These are phyloP conservation scores for Tagetes erecta DNA, from an alignment of 129 eudicot species.

Conservation along the genomic window DNA sequence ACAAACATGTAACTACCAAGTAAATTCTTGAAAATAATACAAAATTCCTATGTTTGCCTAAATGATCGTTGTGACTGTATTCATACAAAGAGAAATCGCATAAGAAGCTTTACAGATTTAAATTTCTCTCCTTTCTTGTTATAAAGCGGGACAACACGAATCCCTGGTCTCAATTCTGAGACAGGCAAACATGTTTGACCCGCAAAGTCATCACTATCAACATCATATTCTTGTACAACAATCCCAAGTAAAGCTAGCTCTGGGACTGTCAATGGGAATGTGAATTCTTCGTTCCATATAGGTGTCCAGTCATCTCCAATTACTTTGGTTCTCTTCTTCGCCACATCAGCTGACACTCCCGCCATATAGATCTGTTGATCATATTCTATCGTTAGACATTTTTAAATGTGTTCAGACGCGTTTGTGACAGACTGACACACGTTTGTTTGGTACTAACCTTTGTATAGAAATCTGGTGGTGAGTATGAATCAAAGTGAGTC, in stretches of 20 bases:
- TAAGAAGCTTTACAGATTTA: conserved; percentile 71
- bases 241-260: conserved; percentile 79
- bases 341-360: conserved; percentile 71
- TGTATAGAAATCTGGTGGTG: conserved; percentile 90
- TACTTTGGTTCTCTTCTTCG: conserved; percentile 65
- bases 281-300: conserved; percentile 75
- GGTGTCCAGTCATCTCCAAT: conserved; percentile 85
- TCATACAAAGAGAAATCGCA: conserved; percentile 65
- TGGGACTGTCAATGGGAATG: conserved; percentile 66
- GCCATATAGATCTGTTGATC: conserved; percentile 46
- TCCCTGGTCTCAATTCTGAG: conserved; percentile 74
- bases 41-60: conserved; percentile 3
- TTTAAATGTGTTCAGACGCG: neutral
- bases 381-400: conserved; percentile 35
- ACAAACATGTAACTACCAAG: neutral
- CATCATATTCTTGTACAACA: conserved; percentile 71
- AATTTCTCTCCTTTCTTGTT: conserved; percentile 72
- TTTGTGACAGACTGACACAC: neutral
- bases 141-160: conserved; percentile 70
- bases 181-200: conserved; percentile 87
- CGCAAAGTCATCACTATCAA: conserved; percentile 79
- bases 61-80: conserved; percentile 13
- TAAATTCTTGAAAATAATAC: conserved; percentile 10
- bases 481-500: conserved; percentile 76
- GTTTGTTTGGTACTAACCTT: conserved; percentile 48